These are phyloP conservation scores for Camellia japonica DNA, from an alignment of 148 eudicot genomes.

Conservation along the genomic window DNA sequence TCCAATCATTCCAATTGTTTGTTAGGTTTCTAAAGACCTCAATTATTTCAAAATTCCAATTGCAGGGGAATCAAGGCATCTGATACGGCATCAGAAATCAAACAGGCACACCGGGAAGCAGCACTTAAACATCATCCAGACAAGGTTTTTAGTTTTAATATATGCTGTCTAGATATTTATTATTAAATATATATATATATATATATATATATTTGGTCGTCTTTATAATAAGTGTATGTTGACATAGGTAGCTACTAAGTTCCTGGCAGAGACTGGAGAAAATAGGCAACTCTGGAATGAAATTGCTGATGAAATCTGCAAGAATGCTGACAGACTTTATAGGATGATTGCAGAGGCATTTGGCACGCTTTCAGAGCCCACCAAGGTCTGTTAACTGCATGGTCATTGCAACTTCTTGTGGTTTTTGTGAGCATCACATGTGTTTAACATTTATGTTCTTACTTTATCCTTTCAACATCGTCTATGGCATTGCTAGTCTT, in stretches of 20 bases:
- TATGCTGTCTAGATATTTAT: constrained; percentile 10
- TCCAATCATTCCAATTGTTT: no score
- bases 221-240: not conserved
- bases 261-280: constrained; percentile 58
- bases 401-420: not conserved
- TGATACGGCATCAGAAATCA: constrained; percentile 62
- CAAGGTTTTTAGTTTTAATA: constrained; percentile 46
- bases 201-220: not conserved
- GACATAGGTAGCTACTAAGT: constrained; percentile 54
- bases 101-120: constrained; percentile 80
- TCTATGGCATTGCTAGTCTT: no score
- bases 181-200: not conserved
- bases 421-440: not conserved
- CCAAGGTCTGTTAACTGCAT: constrained; percentile 41
- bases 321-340: constrained; percentile 68
- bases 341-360: constrained; percentile 83
- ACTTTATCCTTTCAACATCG: no score
- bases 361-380: constrained; percentile 72
- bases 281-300: constrained; percentile 68
- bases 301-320: constrained; percentile 50
- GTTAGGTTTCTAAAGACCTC: not conserved
- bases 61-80: constrained; percentile 63
- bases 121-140: constrained; percentile 88
- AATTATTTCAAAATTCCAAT: constrained; percentile 1
- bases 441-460: no score